Conservation (phyloP, 192 early-diverging fungal species). For the Coemansia sp. region DNA sequence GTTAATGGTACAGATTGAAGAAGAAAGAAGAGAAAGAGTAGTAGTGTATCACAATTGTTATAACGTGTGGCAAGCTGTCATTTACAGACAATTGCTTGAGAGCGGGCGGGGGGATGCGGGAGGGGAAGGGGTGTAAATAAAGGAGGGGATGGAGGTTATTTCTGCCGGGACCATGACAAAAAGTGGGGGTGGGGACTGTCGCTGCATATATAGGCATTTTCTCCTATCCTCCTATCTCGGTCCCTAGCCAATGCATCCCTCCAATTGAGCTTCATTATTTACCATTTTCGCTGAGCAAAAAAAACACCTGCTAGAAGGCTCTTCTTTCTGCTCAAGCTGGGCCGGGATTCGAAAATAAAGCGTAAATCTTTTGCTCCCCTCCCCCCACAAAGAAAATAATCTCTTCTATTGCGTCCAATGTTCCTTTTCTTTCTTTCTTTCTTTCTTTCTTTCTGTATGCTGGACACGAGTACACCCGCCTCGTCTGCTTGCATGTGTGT, state of each 20-base stretch:
- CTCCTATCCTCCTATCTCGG: background rate
- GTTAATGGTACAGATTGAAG: background rate
- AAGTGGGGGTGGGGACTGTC: background rate
- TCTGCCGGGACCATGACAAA: slow-evolving; percentile 3
- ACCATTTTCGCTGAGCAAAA: slow-evolving; percentile 9
- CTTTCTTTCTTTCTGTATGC: background rate
- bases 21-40: background rate
- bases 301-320: background rate
- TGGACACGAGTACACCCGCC: background rate
- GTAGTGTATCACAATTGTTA: background rate
- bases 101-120: background rate
- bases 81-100: background rate
- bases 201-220: slow-evolving; percentile 1
- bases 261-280: slow-evolving; percentile 8
- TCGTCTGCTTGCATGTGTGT: background rate
- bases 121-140: background rate
- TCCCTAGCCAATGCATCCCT: background rate
- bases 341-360: slow-evolving; percentile 3
- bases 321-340: background rate
- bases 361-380: background rate
- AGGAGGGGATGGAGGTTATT: background rate
- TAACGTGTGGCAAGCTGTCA: background rate
- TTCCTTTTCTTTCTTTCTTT: background rate
- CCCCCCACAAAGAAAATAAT: background rate
- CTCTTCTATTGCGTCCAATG: background rate